phyloP scores from a whole-genome alignment of 768 basidiomycete species.

The Mycena galopus region DNA sequence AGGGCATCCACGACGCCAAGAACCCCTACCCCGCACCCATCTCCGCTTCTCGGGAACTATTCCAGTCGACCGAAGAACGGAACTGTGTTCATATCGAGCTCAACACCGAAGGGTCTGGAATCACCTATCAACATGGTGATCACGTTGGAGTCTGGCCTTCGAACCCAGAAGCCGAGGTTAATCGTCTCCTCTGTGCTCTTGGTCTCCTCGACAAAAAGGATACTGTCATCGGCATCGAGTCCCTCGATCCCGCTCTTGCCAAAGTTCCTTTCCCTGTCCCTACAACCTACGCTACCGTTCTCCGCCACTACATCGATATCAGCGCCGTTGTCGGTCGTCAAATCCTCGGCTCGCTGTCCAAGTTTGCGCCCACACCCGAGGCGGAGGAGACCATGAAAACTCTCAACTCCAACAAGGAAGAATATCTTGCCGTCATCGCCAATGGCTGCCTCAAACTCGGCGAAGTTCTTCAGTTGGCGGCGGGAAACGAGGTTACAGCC shows the following conservation, averaged over 20 bases:
- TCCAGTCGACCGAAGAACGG: conserved; percentile 76
- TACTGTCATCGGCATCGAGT: conserved; percentile 90
- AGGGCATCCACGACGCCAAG: conserved; percentile 98
- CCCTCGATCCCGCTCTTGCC: conserved; percentile 96
- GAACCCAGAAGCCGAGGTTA: conserved; percentile 93
- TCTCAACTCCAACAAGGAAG: conserved; percentile 89
- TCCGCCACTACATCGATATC: conserved; percentile 98
- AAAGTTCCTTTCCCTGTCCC: conserved; percentile 99
- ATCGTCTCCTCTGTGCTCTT: conserved; percentile 87
- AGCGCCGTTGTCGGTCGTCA: conserved; percentile 96
- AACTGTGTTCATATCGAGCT: conserved; percentile 97
- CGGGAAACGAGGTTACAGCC: conserved; percentile 77
- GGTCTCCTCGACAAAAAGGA: conserved; percentile 88
- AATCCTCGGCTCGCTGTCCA: conserved; percentile 87
- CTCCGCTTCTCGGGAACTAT: conserved; percentile 83
- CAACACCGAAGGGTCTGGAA: conserved; percentile 93
- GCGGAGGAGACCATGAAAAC: conserved; percentile 81
- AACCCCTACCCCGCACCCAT: conserved; percentile 96
- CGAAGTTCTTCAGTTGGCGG: conserved; percentile 92
- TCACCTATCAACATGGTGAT: conserved; percentile 99
- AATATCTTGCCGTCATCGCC: conserved; percentile 81
- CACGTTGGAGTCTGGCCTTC: conserved; percentile 98
- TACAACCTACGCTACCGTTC: conserved; percentile 92
- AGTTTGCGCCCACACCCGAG: conserved; percentile 87
- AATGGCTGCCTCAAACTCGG: conserved; percentile 92